These are phyloP conservation scores for Trichoderma koningiopsis DNA, from an alignment of 2,329 filamentous ascomycete species.

Conservation along the genomic window DNA sequence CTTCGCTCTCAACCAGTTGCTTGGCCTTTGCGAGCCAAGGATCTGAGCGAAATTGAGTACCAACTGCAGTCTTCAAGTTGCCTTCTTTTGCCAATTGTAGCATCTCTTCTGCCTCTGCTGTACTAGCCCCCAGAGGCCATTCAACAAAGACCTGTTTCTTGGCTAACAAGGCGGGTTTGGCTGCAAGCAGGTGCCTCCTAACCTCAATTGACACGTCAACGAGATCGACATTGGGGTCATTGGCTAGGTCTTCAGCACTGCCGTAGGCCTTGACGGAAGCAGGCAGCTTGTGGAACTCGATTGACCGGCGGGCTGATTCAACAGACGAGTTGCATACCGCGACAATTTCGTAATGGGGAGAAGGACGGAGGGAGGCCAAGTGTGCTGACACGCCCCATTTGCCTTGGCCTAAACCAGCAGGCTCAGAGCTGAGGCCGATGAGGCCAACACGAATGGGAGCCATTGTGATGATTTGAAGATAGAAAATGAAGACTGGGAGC, in stretches of 20 bases:
- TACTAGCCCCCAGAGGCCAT: conserved; percentile 53
- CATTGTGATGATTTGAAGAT: conserved; percentile 15
- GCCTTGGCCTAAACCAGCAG: conserved; percentile 1
- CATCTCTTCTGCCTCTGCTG: conserved; percentile 43
- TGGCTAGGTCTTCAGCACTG: conserved; percentile 46
- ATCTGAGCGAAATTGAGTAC: conserved; percentile 49
- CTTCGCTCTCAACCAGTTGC: conserved; percentile 23
- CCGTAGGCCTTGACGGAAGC: conserved; percentile 47
- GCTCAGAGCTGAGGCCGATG: conserved; percentile 26
- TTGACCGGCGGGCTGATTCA: conserved; percentile 45
- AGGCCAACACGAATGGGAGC: conserved; percentile 31
- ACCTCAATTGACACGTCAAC: conserved; percentile 54
- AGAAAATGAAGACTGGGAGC: background rate
- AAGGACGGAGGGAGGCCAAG: conserved; percentile 46
- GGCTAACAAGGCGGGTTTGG: conserved; percentile 41
- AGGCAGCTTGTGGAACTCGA: conserved; percentile 44
- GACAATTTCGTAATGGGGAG: conserved; percentile 46
- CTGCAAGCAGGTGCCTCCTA: conserved; percentile 45
- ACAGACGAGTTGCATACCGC: conserved; percentile 53
- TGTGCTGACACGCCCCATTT: conserved; percentile 56
- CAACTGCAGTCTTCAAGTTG: conserved; percentile 45
- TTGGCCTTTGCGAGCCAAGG: conserved; percentile 37
- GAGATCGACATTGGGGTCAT: conserved; percentile 52
- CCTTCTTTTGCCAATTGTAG: conserved; percentile 37
- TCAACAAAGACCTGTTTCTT: conserved; percentile 56